Evolutionary conservation across 2,329 filamentous ascomycete species (phyloP).

Genomic region (Saccharata proteae): DNA sequence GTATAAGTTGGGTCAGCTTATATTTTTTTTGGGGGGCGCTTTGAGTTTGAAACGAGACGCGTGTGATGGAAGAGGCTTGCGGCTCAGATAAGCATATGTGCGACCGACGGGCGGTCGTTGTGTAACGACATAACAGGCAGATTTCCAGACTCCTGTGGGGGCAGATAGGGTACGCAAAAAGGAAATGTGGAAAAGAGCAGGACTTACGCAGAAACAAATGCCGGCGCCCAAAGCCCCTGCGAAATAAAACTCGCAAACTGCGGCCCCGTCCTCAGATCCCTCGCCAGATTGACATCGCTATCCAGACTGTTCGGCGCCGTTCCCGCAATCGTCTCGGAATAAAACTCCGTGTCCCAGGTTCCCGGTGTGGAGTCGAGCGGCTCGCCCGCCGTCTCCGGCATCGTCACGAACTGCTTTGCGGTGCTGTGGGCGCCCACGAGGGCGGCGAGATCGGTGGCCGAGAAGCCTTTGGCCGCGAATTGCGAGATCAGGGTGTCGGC

Average conservation of each 20-base stretch:
- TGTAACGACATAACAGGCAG: too few species aligned
- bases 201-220: conserved; percentile 15
- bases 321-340: conserved; percentile 25
- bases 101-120: too few species aligned
- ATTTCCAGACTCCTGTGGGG: too few species aligned
- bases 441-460: conserved; percentile 38
- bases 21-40: too few species aligned
- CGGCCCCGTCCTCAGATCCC: conserved; percentile 16
- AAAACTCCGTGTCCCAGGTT: conserved; percentile 41
- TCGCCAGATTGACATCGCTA: conserved; percentile 17
- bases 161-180: too few species aligned
- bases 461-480: conserved; percentile 41
- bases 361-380: conserved; percentile 38
- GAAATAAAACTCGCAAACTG: conserved; percentile 12
- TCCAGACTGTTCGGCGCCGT: conserved; percentile 11
- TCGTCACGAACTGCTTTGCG: conserved; percentile 36
- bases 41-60: too few species aligned
- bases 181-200: background rate
- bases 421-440: conserved; percentile 44
- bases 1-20: too few species aligned
- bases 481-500: conserved; percentile 34
- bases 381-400: conserved; percentile 24
- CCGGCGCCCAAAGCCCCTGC: conserved; percentile 20
- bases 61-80: too few species aligned
- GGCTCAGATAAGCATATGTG: too few species aligned